A percentile compares a stretch with the other conserved stretches of the same genome.
Conservation (phyloP, 176 grass and related monocot species). For the Thalia dealbata region DNA sequence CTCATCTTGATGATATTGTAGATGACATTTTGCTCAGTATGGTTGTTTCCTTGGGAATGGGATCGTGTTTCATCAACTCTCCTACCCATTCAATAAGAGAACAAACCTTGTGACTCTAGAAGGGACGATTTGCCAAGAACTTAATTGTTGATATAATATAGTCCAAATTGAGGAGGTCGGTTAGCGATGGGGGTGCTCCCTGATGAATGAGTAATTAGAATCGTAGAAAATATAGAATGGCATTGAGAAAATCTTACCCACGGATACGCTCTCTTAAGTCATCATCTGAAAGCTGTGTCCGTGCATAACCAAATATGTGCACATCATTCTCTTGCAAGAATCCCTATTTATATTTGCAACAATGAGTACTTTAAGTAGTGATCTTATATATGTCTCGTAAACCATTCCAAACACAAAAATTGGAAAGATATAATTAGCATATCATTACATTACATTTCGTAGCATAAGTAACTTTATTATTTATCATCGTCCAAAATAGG, state of each 20-base stretch:
- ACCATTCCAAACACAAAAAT: background rate
- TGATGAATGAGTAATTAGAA: background rate
- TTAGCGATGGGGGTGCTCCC: background rate
- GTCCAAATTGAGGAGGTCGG: too few species aligned
- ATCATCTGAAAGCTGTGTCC: conserved; percentile 87
- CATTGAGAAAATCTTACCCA: conserved; percentile 38
- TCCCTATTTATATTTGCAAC: conserved; percentile 34
- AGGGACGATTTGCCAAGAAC: too few species aligned
- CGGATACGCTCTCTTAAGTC: conserved; percentile 69
- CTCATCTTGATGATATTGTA: too few species aligned
- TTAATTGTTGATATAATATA: too few species aligned
- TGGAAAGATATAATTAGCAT: background rate
- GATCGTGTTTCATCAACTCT: too few species aligned
- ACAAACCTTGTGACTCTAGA: too few species aligned
- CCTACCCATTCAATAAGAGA: too few species aligned
- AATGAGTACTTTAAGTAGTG: conserved; percentile 9
- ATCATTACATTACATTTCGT: too few species aligned
- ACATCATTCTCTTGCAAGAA: conserved; percentile 73
- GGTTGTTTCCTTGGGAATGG: too few species aligned
- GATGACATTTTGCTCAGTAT: too few species aligned
- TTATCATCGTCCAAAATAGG: background rate
- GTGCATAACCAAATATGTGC: conserved; percentile 89
- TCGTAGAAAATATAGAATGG: background rate
- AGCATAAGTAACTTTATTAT: background rate
- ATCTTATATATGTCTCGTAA: background rate